phyloP scores from a whole-genome alignment of 2,329 filamentous ascomycete genomes.

The Grosmannia serpens region DNA sequence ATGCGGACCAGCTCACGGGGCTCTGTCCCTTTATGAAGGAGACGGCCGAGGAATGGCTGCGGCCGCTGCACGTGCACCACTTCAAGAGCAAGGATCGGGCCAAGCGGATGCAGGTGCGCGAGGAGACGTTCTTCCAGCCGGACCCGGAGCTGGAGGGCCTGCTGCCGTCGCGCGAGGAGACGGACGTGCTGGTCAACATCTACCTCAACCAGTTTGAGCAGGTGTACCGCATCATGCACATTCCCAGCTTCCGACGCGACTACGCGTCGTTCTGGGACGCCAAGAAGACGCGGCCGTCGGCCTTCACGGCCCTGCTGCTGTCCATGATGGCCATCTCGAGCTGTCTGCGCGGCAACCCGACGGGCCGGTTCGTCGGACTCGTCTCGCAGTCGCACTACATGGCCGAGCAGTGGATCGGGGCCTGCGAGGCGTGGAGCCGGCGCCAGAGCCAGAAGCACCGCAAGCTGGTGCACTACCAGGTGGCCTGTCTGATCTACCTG shows the following conservation, averaged over 20 bases:
- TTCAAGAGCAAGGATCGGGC: conserved; percentile 45
- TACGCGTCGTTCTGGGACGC: conserved; percentile 45
- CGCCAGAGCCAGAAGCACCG: conserved; percentile 51
- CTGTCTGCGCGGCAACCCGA: conserved; percentile 40
- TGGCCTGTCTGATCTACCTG: conserved; percentile 47
- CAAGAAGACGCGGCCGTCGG: conserved; percentile 31
- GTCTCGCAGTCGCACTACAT: conserved; percentile 43
- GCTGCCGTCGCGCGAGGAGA: conserved; percentile 21
- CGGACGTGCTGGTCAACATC: conserved; percentile 21
- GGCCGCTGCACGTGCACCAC: conserved; percentile 42
- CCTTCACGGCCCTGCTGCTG: conserved; percentile 47
- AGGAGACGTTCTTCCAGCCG: conserved; percentile 34
- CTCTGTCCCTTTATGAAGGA: conserved; percentile 51
- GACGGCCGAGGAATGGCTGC: conserved; percentile 49
- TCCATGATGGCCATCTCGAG: conserved; percentile 48
- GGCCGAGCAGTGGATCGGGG: conserved; percentile 44
- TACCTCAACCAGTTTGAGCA: conserved; percentile 28
- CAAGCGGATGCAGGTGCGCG: conserved; percentile 40
- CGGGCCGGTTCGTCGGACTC: conserved; percentile 44
- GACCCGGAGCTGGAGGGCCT: conserved; percentile 39
- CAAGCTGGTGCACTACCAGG: conserved; percentile 48
- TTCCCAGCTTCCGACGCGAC: conserved; percentile 43
- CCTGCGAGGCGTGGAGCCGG: conserved; percentile 41
- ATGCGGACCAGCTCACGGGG: conserved; percentile 36
- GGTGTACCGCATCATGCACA: conserved; percentile 39